Conservation (phyloP, 768 basidiomycete species). For the Agaricus subrufescens region DNA sequence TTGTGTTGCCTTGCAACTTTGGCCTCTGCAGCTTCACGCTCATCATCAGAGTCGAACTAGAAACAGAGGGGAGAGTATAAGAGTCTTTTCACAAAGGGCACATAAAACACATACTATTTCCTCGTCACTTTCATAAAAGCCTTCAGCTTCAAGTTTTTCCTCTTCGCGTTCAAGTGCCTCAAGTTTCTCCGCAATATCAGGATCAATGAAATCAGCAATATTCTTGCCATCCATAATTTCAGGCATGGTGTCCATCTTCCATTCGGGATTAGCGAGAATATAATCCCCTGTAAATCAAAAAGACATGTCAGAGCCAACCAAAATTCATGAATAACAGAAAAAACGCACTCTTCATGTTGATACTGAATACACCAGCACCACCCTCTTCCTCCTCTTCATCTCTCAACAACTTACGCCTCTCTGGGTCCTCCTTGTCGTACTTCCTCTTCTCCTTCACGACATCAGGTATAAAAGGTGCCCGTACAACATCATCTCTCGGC, state of each 20-base stretch:
- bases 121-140: constrained; percentile 89
- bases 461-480: constrained; percentile 89
- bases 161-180: constrained; percentile 97
- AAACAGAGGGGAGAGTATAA: background rate
- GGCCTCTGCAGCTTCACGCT: constrained; percentile 68
- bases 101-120: constrained; percentile 58
- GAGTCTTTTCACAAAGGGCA: background rate
- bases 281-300: constrained; percentile 68
- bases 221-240: constrained; percentile 99
- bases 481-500: constrained; percentile 83
- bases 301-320: background rate
- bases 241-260: constrained; percentile 98
- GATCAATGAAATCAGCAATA: constrained; percentile 96
- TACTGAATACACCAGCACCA: constrained; percentile 86
- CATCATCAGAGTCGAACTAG: constrained; percentile 70
- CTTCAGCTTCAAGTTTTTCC: constrained; percentile 88
- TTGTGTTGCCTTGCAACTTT: constrained; percentile 57
- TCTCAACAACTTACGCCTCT: constrained; percentile 65
- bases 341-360: constrained; percentile 81
- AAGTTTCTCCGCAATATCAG: constrained; percentile 94
- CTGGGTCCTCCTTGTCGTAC: constrained; percentile 84
- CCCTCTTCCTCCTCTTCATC: constrained; percentile 87
- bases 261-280: constrained; percentile 80
- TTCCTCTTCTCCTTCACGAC: constrained; percentile 69
- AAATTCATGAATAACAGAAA: background rate